A percentile compares a stretch with the other conserved stretches of the same genome.
These are phyloP conservation scores for Neonectria hederae DNA, from an alignment of 2,329 filamentous ascomycete species.

Conservation along the genomic window DNA sequence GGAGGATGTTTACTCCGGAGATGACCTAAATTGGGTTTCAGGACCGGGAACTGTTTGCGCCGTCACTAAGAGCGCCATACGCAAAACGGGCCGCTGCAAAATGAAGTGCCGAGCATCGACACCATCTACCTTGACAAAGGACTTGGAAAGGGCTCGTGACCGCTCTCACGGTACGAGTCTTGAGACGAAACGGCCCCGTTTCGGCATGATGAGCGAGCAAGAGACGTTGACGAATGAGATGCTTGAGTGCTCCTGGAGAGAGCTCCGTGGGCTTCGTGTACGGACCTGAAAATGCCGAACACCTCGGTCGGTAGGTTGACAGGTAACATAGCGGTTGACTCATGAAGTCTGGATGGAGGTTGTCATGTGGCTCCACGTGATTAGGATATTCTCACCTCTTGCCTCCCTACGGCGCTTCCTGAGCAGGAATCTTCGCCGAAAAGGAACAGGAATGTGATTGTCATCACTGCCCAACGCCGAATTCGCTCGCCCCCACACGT, in stretches of 20 bases:
- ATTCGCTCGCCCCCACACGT: background rate
- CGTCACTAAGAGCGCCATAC: background rate
- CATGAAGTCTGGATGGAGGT: background rate
- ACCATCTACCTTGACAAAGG: background rate
- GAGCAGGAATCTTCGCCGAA: background rate
- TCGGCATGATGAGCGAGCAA: background rate
- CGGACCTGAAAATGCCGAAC: background rate
- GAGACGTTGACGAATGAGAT: background rate
- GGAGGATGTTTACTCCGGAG: background rate
- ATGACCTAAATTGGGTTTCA: background rate
- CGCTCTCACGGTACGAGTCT: background rate
- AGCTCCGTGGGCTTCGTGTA: background rate
- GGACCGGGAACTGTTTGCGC: constrained; percentile 14
- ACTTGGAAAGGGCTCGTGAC: background rate
- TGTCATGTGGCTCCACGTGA: background rate
- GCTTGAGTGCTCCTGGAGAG: background rate
- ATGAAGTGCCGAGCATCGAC: constrained; percentile 8
- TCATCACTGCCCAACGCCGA: background rate
- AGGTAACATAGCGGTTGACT: background rate
- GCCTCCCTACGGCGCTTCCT: background rate
- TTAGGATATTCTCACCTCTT: background rate
- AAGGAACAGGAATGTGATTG: background rate
- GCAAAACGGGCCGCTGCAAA: constrained; percentile 22
- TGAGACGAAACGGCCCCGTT: background rate
- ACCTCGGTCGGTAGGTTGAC: background rate